Evolutionary conservation across 208 protist species (phyloP), one percentile per base, ranked within the genome.

Genomic region (Trichomonas gallinae): DNA sequence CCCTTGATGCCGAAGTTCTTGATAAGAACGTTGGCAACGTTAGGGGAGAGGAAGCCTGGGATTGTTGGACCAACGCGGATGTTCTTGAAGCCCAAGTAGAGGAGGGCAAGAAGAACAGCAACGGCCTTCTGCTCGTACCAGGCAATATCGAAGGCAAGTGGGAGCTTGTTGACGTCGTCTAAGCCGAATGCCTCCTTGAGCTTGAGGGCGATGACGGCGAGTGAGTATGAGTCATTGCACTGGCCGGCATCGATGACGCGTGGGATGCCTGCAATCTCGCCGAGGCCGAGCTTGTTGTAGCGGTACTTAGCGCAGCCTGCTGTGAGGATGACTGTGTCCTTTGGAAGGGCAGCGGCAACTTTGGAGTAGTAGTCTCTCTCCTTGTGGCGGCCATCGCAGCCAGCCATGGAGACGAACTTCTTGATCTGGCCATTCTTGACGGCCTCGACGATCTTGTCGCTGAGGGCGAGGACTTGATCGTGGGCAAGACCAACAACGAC

Each of bases 81-180:
- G 93, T 98, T 98, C 45, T 98, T 97, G 40, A 98, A 46, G 87
- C 97, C 98, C 3, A 98, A 96, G 45, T 91, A 38, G 4, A 98
- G 97, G 23, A 98, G 82, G 34, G 98, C 97, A 4, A 98, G 96
- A 63, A 99, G 96, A 34, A 98, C 97, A 72, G 97, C 97, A 51
- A 99, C 97, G 44, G 98, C 98, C 97, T 99, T 98, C 97, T 98
- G 98, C 96, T 98, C 98, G 96, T 98, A 98, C 98, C 98, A 99
- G 26, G 97, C 98, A 38, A 99, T 82, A 49, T 96, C 97, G 48
- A 98, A 96, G 6, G 97, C 97, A 34, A 99, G 58, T 13, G 98
- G 97, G 38, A 98, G 96, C 34, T 97, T 97, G 93, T 97, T 97
- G n/a, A 97, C 44, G 45, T 45, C 87, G 42, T 42, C 45, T 42